Conservation (phyloP, 345 rosid genomes). For the Excoecaria cochinchinensis region DNA sequence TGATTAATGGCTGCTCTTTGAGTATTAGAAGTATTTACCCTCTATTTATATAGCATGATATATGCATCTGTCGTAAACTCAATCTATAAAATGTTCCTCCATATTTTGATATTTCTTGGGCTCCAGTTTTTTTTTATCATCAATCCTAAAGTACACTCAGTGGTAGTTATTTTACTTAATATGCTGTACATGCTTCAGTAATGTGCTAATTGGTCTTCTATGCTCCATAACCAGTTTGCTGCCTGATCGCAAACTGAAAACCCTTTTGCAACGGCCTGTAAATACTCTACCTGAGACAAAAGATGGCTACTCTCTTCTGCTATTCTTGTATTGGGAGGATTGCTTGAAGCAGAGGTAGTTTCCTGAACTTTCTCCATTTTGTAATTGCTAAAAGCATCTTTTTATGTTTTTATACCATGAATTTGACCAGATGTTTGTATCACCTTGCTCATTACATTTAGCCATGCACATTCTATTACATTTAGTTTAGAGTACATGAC, state of each 20-base stretch:
- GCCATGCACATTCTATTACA: neutral
- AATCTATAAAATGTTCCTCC: neutral
- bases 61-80: neutral
- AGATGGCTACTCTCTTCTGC: constrained; percentile 89
- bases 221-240: constrained; percentile 50
- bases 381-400: neutral
- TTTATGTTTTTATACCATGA: neutral
- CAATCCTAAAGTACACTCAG: neutral
- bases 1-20: neutral
- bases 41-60: neutral
- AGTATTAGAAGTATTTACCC: neutral
- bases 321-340: constrained; percentile 99
- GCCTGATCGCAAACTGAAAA: constrained; percentile 94
- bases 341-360: constrained; percentile 84
- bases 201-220: neutral
- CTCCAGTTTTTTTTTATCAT: neutral
- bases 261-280: constrained; percentile 76
- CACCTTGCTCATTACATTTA: neutral
- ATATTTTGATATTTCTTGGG: neutral
- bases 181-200: neutral
- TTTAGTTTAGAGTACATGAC: neutral
- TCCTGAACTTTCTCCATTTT: constrained; percentile 1
- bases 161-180: neutral
- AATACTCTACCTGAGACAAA: constrained; percentile 70
- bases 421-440: neutral